Evolutionary conservation across 179 eudicot species (phyloP).

Genomic region (Beta corolliflora): DNA sequence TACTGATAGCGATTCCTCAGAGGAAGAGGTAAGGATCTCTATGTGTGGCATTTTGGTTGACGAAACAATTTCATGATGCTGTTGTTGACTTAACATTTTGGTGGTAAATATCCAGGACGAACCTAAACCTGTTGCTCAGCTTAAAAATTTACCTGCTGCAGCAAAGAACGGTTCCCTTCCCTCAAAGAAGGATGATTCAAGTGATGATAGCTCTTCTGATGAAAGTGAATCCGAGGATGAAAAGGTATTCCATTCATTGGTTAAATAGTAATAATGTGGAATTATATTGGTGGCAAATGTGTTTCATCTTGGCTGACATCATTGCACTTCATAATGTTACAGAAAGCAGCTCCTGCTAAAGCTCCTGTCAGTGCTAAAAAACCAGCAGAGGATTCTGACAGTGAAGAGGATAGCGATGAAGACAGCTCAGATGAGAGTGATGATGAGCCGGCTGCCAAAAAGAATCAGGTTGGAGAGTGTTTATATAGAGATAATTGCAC

Average conservation of each 20-base stretch:
- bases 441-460: conserved; percentile 32
- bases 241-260: background rate
- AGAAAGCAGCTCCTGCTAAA: conserved; percentile 24
- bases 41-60: background rate
- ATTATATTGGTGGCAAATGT: background rate
- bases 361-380: conserved; percentile 14
- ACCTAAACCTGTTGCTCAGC: conserved; percentile 17
- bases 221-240: conserved; percentile 39
- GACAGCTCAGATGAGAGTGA: conserved; percentile 34
- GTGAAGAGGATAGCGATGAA: conserved; percentile 38
- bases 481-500: background rate
- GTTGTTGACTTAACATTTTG: background rate
- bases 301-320: background rate
- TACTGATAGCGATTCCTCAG: conserved; percentile 29
- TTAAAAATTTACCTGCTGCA: conserved; percentile 34
- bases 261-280: background rate
- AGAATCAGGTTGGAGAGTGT: conserved; percentile 8
- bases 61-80: background rate
- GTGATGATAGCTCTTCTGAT: conserved; percentile 38
- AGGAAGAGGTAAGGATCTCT: conserved; percentile 23
- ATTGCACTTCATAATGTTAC: background rate
- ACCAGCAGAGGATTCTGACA: conserved; percentile 2
- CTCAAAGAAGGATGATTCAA: conserved; percentile 47
- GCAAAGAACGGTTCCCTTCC: conserved; percentile 41
- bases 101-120: conserved; percentile 17